Conservation (phyloP, 352 stramenopile species). For the Phytophthora pisi region DNA sequence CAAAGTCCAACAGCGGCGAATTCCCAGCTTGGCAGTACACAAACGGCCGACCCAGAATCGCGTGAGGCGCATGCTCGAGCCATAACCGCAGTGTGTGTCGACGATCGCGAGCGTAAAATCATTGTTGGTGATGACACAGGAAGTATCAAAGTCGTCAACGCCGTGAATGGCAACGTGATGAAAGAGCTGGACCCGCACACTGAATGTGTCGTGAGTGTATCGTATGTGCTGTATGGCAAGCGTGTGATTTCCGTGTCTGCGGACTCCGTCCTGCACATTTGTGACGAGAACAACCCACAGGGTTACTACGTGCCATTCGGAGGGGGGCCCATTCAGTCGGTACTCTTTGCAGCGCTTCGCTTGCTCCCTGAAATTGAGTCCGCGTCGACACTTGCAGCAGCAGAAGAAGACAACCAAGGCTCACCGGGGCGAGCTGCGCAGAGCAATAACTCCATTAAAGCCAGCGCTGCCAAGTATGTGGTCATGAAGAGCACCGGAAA, state of each 20-base stretch:
- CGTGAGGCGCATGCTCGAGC: conserved; percentile 29
- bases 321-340: conserved; percentile 54
- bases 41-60: conserved; percentile 19
- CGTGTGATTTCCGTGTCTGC: conserved; percentile 68
- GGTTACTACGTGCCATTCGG: conserved; percentile 78
- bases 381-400: not conserved
- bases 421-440: not conserved
- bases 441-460: not conserved
- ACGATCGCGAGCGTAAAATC: conserved; percentile 83
- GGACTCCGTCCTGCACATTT: conserved; percentile 67
- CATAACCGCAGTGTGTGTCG: conserved; percentile 79
- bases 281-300: conserved; percentile 69
- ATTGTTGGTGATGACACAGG: conserved; percentile 78
- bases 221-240: conserved; percentile 67
- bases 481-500: conserved; percentile 61
- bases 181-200: conserved; percentile 75
- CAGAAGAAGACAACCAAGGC: not conserved
- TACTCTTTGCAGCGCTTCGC: conserved; percentile 62
- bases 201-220: conserved; percentile 47
- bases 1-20: conserved; percentile 15
- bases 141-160: conserved; percentile 70
- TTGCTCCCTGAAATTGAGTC: conserved; percentile 39
- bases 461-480: conserved; percentile 40
- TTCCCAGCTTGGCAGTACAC: conserved; percentile 11
- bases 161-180: conserved; percentile 84